phyloP scores from a whole-genome alignment of 2,329 filamentous ascomycete species.

The Ceratocystis colombiana region DNA sequence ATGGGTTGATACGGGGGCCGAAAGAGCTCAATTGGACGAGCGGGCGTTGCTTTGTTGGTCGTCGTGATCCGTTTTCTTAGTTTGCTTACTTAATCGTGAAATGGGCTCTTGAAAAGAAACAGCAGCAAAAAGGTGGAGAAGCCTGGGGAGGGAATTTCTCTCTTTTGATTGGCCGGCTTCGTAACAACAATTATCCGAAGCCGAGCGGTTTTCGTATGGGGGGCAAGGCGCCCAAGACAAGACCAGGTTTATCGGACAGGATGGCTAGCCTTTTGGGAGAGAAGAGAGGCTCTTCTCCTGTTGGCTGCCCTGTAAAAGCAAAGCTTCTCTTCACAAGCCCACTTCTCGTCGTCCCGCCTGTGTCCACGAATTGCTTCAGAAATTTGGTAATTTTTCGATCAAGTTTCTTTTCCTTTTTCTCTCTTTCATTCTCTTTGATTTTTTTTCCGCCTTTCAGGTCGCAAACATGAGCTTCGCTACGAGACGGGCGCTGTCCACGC shows the following conservation, averaged over 20 bases:
- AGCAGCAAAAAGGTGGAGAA: slow-evolving; percentile 7
- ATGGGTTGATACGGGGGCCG: too few relatives aligned
- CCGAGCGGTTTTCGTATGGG: slow-evolving; percentile 42
- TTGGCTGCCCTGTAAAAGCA: slow-evolving; percentile 13
- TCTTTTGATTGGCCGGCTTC: slow-evolving; percentile 36
- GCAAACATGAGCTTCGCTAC: slow-evolving; percentile 73
- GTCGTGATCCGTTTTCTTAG: too few relatives aligned
- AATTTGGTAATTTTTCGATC: slow-evolving; percentile 21
- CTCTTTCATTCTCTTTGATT: neutral
- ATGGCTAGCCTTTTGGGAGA: slow-evolving; percentile 4
- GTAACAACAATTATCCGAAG: slow-evolving; percentile 38
- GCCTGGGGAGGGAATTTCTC: too few relatives aligned
- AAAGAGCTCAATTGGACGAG: too few relatives aligned
- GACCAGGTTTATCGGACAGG: slow-evolving; percentile 20
- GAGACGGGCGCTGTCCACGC: slow-evolving; percentile 87
- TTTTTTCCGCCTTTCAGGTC: neutral
- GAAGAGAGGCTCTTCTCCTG: neutral
- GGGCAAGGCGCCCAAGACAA: slow-evolving; percentile 4
- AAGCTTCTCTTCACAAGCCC: slow-evolving; percentile 24
- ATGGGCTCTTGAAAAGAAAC: too few relatives aligned
- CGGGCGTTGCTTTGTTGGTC: too few relatives aligned
- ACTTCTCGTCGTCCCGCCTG: slow-evolving; percentile 17
- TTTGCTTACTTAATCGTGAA: too few relatives aligned
- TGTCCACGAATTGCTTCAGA: slow-evolving; percentile 25
- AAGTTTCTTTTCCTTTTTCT: slow-evolving; percentile 14